Percentiles rank a stretch among this genome's conserved stretches.
Evolutionary conservation across 2,329 filamentous ascomycete species (phyloP).

Genomic region (Xylariaceae sp.): DNA sequence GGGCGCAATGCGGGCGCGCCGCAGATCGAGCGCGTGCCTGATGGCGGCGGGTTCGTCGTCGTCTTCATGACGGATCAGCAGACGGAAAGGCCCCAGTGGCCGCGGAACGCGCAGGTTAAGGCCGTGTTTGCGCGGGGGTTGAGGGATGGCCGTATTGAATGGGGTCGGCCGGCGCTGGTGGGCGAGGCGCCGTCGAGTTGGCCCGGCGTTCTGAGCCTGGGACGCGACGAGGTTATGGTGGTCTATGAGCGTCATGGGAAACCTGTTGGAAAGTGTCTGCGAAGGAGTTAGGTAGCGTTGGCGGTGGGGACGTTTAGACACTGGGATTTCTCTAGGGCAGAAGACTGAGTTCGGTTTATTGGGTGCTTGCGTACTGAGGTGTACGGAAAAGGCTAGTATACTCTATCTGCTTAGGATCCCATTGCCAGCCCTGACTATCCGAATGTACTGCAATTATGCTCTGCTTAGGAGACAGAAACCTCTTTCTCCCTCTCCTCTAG

Average conservation of each 20-base stretch:
- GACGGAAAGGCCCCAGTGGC: constrained; percentile 40
- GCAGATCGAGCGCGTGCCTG: constrained; percentile 46
- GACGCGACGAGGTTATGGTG: constrained; percentile 34
- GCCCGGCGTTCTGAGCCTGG: constrained; percentile 41
- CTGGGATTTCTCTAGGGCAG: too few species aligned
- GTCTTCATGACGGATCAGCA: constrained; percentile 54
- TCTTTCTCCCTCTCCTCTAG: too few species aligned
- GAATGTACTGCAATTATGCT: too few species aligned
- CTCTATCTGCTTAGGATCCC: too few species aligned
- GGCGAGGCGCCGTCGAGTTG: constrained; percentile 40
- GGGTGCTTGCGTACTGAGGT: too few species aligned
- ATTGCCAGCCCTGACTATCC: too few species aligned
- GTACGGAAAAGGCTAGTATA: too few species aligned
- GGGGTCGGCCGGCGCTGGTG: constrained; percentile 38
- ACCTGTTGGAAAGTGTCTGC: constrained; percentile 33
- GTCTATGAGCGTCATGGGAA: constrained; percentile 36
- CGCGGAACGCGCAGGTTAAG: constrained; percentile 45
- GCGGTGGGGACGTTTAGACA: too few species aligned
- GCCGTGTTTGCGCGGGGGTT: constrained; percentile 42
- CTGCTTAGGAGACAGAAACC: too few species aligned
- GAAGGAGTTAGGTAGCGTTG: neutral
- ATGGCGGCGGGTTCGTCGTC: constrained; percentile 42
- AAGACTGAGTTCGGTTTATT: too few species aligned
- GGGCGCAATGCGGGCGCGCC: constrained; percentile 48
- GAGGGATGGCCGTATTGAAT: constrained; percentile 38